phyloP scores from a whole-genome alignment of 441 rosid genomes.

The Mallotus japonicus region DNA sequence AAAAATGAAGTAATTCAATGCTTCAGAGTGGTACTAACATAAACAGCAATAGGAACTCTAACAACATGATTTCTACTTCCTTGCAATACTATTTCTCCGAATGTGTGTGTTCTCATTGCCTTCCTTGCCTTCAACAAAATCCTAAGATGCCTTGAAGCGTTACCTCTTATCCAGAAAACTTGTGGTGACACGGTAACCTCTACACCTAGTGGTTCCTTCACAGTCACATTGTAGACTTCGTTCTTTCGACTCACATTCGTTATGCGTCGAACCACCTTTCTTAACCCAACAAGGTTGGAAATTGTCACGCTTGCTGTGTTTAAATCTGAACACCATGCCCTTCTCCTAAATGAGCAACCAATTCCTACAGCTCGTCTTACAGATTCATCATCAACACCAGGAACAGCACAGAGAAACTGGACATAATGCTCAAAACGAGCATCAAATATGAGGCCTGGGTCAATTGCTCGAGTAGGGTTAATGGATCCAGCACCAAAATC shows the following conservation, averaged over 20 bases:
- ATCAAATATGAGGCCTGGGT: conserved; percentile 76
- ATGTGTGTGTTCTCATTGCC: conserved; percentile 39
- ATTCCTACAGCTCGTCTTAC: conserved; percentile 67
- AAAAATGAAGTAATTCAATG: conserved; percentile 10
- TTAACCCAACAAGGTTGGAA: conserved; percentile 48
- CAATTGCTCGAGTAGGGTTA: conserved; percentile 76
- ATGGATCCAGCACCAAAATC: conserved; percentile 92
- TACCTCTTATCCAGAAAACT: conserved; percentile 29
- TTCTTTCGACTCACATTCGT: conserved; percentile 47
- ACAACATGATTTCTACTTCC: conserved; percentile 38
- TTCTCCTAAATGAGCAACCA: conserved; percentile 42
- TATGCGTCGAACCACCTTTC: conserved; percentile 49
- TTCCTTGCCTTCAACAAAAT: conserved; percentile 29
- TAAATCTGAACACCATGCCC: conserved; percentile 58
- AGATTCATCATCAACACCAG: conserved; percentile 56
- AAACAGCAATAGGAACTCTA: conserved; percentile 52
- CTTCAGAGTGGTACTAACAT: conserved; percentile 28
- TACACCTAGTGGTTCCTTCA: conserved; percentile 41
- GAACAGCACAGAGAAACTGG: conserved; percentile 81
- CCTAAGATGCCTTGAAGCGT: conserved; percentile 34
- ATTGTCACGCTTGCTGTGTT: conserved; percentile 73
- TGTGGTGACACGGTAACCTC: conserved; percentile 30
- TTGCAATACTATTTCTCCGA: conserved; percentile 43
- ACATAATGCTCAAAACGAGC: conserved; percentile 56
- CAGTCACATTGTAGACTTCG: conserved; percentile 45